These are phyloP conservation scores for Aschersonia sp. DNA, from an alignment of 2,329 filamentous ascomycete species.

Conservation along the genomic window DNA sequence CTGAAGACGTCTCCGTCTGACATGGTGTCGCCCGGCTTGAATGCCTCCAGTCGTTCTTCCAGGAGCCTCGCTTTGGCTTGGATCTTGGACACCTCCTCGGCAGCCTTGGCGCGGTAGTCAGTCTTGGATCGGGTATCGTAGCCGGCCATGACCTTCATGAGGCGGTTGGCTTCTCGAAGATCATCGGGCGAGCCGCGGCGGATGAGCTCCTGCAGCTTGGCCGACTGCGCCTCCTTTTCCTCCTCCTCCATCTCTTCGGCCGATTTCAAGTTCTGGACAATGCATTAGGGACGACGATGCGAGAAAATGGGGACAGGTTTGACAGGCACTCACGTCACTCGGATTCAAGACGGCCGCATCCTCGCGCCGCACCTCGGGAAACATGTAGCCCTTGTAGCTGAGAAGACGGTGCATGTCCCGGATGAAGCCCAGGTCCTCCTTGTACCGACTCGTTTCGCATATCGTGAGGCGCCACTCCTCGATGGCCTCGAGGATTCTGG, in stretches of 20 bases:
- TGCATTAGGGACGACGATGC: not conserved
- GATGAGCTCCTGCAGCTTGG: conserved; percentile 96
- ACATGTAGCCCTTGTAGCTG: conserved; percentile 93
- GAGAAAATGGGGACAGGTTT: not conserved
- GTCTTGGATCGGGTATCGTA: conserved; percentile 93
- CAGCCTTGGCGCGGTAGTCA: conserved; percentile 93
- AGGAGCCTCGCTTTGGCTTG: conserved; percentile 88
- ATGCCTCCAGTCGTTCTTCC: conserved; percentile 82
- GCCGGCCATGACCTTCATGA: conserved; percentile 99
- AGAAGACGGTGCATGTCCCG: conserved; percentile 93
- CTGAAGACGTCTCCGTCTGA: conserved; percentile 53
- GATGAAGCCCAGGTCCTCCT: conserved; percentile 92
- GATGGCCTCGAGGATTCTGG: conserved; percentile 86
- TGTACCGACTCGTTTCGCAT: conserved; percentile 95
- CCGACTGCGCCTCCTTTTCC: conserved; percentile 84
- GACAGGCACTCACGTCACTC: conserved; percentile 60
- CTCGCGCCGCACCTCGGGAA: conserved; percentile 81
- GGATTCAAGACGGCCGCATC: conserved; percentile 95
- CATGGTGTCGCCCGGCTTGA: conserved; percentile 70
- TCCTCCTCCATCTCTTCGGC: conserved; percentile 98
- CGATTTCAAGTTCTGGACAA: conserved; percentile 70
- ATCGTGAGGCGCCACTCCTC: conserved; percentile 98
- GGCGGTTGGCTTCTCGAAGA: conserved; percentile 85
- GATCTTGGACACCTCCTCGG: conserved; percentile 86
- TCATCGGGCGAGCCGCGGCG: conserved; percentile 83